A percentile compares a stretch with the other conserved stretches of the same genome.
phyloP scores from a whole-genome alignment of 768 basidiomycete genomes.

The Lactifluus subvellereus region DNA sequence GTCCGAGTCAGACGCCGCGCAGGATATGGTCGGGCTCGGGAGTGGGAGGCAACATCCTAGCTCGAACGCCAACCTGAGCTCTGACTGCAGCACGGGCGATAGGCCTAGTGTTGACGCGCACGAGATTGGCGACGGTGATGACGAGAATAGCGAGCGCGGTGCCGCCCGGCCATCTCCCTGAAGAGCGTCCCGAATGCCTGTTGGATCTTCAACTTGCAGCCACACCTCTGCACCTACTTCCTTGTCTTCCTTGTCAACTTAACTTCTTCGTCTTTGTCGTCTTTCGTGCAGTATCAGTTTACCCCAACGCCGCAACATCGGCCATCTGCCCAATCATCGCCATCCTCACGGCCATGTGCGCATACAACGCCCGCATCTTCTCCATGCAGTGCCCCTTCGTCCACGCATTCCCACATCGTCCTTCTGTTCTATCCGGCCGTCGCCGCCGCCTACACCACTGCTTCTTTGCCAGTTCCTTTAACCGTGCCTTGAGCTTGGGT shows the following conservation, averaged over 20 bases:
- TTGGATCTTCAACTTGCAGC: neutral
- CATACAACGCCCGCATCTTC: constrained; percentile 1
- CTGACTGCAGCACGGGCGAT: neutral
- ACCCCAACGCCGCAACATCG: too few species aligned
- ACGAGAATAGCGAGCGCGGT: too few species aligned
- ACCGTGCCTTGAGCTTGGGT: too few species aligned
- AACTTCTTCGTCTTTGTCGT: neutral
- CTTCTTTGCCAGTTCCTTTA: too few species aligned
- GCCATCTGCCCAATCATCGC: neutral
- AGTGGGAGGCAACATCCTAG: neutral
- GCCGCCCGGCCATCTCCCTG: too few species aligned
- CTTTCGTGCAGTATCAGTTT: neutral
- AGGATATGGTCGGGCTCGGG: constrained; percentile 6
- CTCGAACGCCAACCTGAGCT: neutral
- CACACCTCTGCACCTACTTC: neutral
- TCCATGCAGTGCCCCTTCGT: neutral
- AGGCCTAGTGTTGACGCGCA: neutral
- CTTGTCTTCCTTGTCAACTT: neutral
- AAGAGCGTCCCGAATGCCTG: too few species aligned
- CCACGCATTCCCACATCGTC: neutral
- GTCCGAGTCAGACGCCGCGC: neutral
- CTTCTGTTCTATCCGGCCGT: too few species aligned
- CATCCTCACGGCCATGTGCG: neutral
- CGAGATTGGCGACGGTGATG: neutral
- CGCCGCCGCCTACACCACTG: too few species aligned